These are phyloP conservation scores for Dendrobium huoshanense DNA, from an alignment of 106 monocot species.

Conservation along the genomic window DNA sequence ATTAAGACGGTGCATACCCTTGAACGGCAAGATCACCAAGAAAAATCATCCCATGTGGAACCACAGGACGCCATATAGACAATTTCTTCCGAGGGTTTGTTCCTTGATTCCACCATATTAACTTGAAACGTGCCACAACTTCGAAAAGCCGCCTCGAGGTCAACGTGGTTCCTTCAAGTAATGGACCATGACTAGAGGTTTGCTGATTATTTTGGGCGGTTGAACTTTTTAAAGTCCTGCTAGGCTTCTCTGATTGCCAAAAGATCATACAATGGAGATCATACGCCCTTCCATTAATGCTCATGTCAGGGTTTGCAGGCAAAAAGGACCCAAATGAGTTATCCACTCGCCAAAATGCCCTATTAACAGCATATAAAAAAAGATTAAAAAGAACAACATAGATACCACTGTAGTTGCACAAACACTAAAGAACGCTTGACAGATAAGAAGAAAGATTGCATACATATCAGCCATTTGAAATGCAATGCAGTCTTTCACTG, in stretches of 20 bases:
- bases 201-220: slow-evolving; percentile 16
- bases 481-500: slow-evolving; percentile 75
- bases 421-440: not conserved
- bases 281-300: slow-evolving; percentile 57
- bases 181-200: slow-evolving; percentile 15
- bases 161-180: slow-evolving; percentile 32
- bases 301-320: slow-evolving; percentile 38
- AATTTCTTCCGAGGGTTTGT: slow-evolving; percentile 43
- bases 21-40: slow-evolving; percentile 89
- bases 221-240: slow-evolving; percentile 14
- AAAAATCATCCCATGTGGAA: slow-evolving; percentile 70
- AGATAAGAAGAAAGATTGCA: slow-evolving; percentile 12
- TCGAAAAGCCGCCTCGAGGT: slow-evolving; percentile 63
- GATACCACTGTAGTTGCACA: not conserved
- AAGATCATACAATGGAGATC: slow-evolving; percentile 72
- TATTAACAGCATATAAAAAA: slow-evolving; percentile 33
- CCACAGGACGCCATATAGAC: slow-evolving; percentile 93
- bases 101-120: slow-evolving; percentile 95
- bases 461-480: slow-evolving; percentile 42
- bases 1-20: slow-evolving; percentile 41
- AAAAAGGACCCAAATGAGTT: slow-evolving; percentile 93
- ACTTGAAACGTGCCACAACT: slow-evolving; percentile 65
- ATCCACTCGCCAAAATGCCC: slow-evolving; percentile 87
- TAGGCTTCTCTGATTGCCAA: slow-evolving; percentile 21
- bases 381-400: not conserved